Conservation (phyloP, 352 stramenopile species). For the Globisporangium emineosum region DNA sequence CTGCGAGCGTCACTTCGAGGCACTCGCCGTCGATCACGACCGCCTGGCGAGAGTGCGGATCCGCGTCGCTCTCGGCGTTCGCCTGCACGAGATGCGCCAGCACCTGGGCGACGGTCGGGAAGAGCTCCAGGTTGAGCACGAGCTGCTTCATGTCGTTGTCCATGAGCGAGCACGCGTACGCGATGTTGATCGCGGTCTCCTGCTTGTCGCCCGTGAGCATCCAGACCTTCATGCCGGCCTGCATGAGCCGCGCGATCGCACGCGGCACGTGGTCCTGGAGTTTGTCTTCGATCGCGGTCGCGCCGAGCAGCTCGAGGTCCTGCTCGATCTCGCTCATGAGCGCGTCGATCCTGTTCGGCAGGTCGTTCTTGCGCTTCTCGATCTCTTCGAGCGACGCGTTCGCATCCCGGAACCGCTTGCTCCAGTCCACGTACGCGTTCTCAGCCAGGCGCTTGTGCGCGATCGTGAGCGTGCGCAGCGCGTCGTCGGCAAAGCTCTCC, state of each 20-base stretch:
- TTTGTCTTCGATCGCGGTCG: slow-evolving; percentile 94
- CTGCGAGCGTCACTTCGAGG: slow-evolving; percentile 51
- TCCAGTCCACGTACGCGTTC: slow-evolving; percentile 67
- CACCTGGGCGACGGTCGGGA: slow-evolving; percentile 46
- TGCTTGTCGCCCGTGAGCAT: slow-evolving; percentile 95
- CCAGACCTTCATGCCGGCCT: slow-evolving; percentile 91
- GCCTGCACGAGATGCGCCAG: slow-evolving; percentile 31
- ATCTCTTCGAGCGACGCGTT: slow-evolving; percentile 74
- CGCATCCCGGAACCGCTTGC: slow-evolving; percentile 51
- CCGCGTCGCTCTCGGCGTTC: slow-evolving; percentile 24
- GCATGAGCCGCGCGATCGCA: slow-evolving; percentile 84
- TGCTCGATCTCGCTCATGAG: slow-evolving; percentile 79
- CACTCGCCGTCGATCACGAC: slow-evolving; percentile 74
- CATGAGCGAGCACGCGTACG: slow-evolving; percentile 86
- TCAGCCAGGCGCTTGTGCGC: slow-evolving; percentile 47
- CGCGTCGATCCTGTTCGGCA: slow-evolving; percentile 64
- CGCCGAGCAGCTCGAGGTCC: slow-evolving; percentile 79
- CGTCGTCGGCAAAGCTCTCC: slow-evolving; percentile 77
- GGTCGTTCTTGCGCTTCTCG: slow-evolving; percentile 71
- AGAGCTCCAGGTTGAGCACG: slow-evolving; percentile 61
- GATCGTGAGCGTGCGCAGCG: slow-evolving; percentile 83
- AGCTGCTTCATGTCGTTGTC: slow-evolving; percentile 84
- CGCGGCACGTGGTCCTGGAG: slow-evolving; percentile 88
- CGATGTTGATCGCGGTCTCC: slow-evolving; percentile 95
- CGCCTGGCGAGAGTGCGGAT: slow-evolving; percentile 35